Conservation (phyloP, 2,329 filamentous ascomycete genomes). For the Calycina herbarum region DNA sequence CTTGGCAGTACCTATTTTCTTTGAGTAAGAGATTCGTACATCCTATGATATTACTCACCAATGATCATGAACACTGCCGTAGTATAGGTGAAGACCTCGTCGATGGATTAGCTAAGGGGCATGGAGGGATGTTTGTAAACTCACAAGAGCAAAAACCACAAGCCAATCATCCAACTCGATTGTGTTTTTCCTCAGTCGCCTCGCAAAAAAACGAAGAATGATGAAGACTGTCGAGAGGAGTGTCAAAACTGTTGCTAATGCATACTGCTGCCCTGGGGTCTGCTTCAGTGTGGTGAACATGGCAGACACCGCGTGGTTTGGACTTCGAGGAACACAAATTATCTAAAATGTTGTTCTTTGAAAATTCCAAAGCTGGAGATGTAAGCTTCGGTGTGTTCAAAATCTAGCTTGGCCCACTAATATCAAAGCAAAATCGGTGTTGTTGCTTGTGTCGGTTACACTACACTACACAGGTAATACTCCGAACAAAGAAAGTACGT, state of each 20-base stretch:
- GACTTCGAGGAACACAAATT: not conserved
- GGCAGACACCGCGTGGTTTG: not conserved
- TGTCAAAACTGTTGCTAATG: not conserved
- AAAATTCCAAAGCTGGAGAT: not conserved
- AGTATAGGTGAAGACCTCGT: constrained; percentile 7
- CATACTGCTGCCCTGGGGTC: constrained; percentile 6
- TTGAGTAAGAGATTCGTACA: not conserved
- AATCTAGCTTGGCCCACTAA: not conserved
- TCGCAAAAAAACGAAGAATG: not conserved
- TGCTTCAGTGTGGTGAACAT: not conserved
- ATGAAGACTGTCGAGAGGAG: constrained; percentile 2
- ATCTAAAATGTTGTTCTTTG: not conserved
- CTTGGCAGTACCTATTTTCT: constrained; percentile 2
- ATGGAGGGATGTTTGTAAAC: not conserved
- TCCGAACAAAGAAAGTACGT: not conserved
- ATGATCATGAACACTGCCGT: constrained; percentile 7
- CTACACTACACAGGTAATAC: not conserved
- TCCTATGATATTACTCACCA: not conserved
- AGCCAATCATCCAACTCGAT: constrained; percentile 11
- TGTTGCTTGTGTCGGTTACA: not conserved
- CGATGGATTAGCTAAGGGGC: not conserved
- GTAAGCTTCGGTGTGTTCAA: not conserved
- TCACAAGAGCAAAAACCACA: constrained; percentile 7
- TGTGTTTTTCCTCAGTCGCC: not conserved
- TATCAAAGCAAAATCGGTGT: not conserved